These are phyloP conservation scores for Taxillus chinensis DNA, from an alignment of 164 flowering plant species.

Conservation along the genomic window DNA sequence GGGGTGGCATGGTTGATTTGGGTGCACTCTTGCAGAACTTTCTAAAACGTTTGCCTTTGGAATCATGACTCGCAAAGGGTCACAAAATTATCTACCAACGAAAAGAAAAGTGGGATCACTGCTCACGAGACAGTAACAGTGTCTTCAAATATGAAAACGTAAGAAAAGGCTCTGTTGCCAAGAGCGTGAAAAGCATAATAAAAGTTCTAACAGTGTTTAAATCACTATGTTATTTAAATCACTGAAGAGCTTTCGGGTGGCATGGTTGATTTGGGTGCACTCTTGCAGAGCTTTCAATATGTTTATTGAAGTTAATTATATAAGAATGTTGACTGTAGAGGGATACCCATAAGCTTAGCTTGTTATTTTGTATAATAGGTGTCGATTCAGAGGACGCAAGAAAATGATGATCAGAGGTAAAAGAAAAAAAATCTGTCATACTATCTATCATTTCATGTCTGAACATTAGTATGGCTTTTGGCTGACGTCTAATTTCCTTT, in stretches of 20 bases:
- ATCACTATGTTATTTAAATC: no score
- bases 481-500: not conserved
- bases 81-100: no score
- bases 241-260: conserved; percentile 95
- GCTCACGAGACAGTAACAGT: no score
- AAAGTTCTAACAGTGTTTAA: no score
- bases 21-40: conserved; percentile 62
- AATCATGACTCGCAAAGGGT: no score
- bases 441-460: no score
- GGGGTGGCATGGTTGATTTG: conserved; percentile 87
- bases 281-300: conserved; percentile 61
- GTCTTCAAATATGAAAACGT: no score
- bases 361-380: conserved; percentile 36
- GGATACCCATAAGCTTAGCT: not conserved
- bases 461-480: no score
- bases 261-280: conserved; percentile 65
- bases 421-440: not conserved
- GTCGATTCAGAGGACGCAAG: conserved; percentile 58
- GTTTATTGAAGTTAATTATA: not conserved
- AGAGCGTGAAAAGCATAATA: no score
- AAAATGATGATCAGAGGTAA: conserved; percentile 45
- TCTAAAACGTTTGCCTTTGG: no score
- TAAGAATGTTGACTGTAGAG: not conserved
- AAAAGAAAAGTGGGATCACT: no score
- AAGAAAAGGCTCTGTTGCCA: no score